Evolutionary conservation across 768 basidiomycete species (phyloP).

Genomic region (Suillus spraguei): DNA sequence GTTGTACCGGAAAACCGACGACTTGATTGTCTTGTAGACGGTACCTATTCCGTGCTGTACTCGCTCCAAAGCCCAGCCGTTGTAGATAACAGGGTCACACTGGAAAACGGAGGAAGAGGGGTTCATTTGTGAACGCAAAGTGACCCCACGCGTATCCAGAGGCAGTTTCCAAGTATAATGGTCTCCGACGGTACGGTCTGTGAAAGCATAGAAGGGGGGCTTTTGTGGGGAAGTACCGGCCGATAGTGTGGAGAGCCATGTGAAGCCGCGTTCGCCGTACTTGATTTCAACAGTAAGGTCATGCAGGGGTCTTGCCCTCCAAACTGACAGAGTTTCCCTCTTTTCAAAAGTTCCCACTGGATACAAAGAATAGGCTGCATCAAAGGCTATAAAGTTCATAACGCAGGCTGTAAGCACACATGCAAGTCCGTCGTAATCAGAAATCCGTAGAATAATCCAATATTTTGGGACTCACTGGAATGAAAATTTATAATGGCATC

Average conservation of each 20-base stretch:
- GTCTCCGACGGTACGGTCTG: constrained; percentile 32
- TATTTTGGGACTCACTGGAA: constrained; percentile 36
- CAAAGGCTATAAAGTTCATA: constrained; percentile 45
- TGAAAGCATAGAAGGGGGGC: constrained; percentile 19
- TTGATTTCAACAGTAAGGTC: constrained; percentile 25
- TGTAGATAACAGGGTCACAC: constrained; percentile 16
- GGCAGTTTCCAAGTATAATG: constrained; percentile 29
- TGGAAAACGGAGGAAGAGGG: constrained; percentile 9
- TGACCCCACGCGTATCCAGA: constrained; percentile 17
- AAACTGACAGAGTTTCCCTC: constrained; percentile 27
- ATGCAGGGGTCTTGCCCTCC: constrained; percentile 12
- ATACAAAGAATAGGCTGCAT: constrained; percentile 40
- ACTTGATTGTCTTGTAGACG: constrained; percentile 3
- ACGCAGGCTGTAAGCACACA: constrained; percentile 35
- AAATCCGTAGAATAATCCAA: background rate
- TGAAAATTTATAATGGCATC: constrained; percentile 43
- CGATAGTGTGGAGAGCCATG: constrained; percentile 28
- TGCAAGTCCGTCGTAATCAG: background rate
- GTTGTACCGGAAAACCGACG: constrained; percentile 13
- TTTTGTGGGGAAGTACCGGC: background rate
- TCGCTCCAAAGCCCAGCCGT: constrained; percentile 10
- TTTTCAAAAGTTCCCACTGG: constrained; percentile 40
- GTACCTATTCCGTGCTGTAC: background rate
- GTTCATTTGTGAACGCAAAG: constrained; percentile 7
- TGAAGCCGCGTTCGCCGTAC: constrained; percentile 34